Evolutionary conservation across 2,329 filamentous ascomycete species (phyloP).

Genomic region (Aspergillus fumigatus): DNA sequence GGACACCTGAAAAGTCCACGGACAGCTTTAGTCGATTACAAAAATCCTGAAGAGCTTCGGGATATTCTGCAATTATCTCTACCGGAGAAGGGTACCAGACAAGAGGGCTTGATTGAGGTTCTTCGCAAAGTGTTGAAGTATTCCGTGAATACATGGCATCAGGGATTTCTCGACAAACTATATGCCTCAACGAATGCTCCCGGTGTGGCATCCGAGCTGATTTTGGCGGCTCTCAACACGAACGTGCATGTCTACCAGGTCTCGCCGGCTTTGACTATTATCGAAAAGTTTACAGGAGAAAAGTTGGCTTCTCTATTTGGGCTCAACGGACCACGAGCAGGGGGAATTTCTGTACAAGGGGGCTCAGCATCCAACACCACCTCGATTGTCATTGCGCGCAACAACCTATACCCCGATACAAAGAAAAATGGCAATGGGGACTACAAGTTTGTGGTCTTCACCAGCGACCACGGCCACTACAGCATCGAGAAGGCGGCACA

Average conservation of each 20-base stretch:
- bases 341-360: constrained; percentile 72
- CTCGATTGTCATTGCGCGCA: constrained; percentile 81
- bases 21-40: constrained; percentile 61
- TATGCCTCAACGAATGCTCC: constrained; percentile 88
- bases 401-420: constrained; percentile 73
- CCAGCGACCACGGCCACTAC: constrained; percentile 87
- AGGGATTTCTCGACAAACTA: constrained; percentile 93
- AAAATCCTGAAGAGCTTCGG: constrained; percentile 56
- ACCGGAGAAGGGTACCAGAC: constrained; percentile 55
- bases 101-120: constrained; percentile 68
- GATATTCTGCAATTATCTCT: constrained; percentile 50
- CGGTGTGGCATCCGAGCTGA: constrained; percentile 76
- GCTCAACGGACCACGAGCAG: constrained; percentile 62
- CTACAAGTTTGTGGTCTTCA: constrained; percentile 74
- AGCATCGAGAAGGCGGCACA: constrained; percentile 92
- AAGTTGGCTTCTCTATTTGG: constrained; percentile 73
- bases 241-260: constrained; percentile 94
- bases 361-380: constrained; percentile 81
- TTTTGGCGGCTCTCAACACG: constrained; percentile 83
- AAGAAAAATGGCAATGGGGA: constrained; percentile 66
- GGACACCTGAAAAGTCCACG: constrained; percentile 54
- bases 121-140: constrained; percentile 70
- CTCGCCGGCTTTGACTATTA: constrained; percentile 77
- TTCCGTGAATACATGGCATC: constrained; percentile 97
- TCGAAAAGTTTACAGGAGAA: constrained; percentile 78